Conservation (phyloP, 2,329 filamentous ascomycete species). For the Aspergillus udagawae region DNA sequence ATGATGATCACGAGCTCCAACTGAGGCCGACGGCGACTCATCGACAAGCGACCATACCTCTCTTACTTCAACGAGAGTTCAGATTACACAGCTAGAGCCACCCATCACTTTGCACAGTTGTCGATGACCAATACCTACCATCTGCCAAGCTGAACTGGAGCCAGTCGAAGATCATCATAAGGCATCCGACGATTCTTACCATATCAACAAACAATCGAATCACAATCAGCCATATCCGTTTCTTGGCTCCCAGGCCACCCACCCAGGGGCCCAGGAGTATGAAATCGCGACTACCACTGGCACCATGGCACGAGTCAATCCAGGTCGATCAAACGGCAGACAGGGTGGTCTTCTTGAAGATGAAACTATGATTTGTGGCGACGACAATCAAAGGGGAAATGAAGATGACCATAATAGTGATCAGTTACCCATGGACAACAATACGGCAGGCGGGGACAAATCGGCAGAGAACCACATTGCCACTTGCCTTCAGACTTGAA, state of each 20-base stretch:
- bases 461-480: neutral
- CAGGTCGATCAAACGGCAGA: neutral
- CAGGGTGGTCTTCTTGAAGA: neutral
- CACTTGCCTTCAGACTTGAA: neutral
- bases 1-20: too few relatives aligned
- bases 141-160: neutral
- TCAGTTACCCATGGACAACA: too few relatives aligned
- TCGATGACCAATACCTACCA: too few relatives aligned
- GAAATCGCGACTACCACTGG: neutral
- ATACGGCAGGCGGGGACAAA: neutral
- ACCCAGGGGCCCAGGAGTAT: neutral
- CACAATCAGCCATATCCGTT: slow-evolving; percentile 7
- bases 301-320: neutral
- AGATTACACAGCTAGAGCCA: too few relatives aligned
- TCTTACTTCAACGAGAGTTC: too few relatives aligned
- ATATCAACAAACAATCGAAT: neutral
- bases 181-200: slow-evolving; percentile 3
- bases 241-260: slow-evolving; percentile 1
- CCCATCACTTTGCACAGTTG: too few relatives aligned
- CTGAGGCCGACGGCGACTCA: too few relatives aligned
- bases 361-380: neutral
- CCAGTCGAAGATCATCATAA: slow-evolving; percentile 9
- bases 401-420: neutral
- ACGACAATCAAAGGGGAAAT: neutral
- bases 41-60: too few relatives aligned